A percentile compares a stretch with the other conserved stretches of the same genome.
Evolutionary conservation across 2,329 filamentous ascomycete genomes (phyloP).

Genomic region (Exophiala alcalophila): DNA sequence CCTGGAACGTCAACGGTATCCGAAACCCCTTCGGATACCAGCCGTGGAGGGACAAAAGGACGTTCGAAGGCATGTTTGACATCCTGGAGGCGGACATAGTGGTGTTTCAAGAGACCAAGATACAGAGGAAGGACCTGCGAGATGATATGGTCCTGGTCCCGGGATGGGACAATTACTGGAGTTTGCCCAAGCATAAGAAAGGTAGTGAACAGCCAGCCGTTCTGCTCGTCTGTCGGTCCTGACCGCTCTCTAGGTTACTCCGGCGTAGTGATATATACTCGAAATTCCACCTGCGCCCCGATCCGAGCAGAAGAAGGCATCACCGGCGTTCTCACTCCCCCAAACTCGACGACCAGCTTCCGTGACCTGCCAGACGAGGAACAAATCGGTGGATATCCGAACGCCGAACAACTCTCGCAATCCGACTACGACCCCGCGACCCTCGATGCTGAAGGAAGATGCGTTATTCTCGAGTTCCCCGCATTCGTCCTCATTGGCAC

Average conservation of each 20-base stretch:
- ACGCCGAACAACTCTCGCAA: slow-evolving; percentile 61
- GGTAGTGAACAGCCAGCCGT: slow-evolving; percentile 53
- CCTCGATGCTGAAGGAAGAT: slow-evolving; percentile 88
- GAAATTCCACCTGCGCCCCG: slow-evolving; percentile 79
- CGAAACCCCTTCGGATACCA: slow-evolving; percentile 81
- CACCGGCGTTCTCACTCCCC: slow-evolving; percentile 72
- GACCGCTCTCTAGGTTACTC: slow-evolving; percentile 71
- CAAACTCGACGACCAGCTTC: slow-evolving; percentile 68
- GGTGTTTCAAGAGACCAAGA: slow-evolving; percentile 93
- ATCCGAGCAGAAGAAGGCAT: slow-evolving; percentile 93
- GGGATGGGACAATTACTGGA: slow-evolving; percentile 96
- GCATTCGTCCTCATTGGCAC: slow-evolving; percentile 91
- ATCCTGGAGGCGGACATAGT: slow-evolving; percentile 89
- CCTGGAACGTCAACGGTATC: slow-evolving; percentile 86
- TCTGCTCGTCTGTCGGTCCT: slow-evolving; percentile 8
- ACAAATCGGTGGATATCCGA: slow-evolving; percentile 87
- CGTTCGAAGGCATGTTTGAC: slow-evolving; percentile 88
- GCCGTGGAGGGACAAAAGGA: slow-evolving; percentile 71
- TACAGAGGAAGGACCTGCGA: slow-evolving; percentile 82
- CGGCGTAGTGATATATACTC: slow-evolving; percentile 90
- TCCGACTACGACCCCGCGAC: slow-evolving; percentile 63
- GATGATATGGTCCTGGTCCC: slow-evolving; percentile 96
- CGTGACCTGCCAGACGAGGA: slow-evolving; percentile 69
- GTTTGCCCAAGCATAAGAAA: slow-evolving; percentile 89
- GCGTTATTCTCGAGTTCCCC: slow-evolving; percentile 86